phyloP scores from a whole-genome alignment of 306 rosid genomes.

The Ziziphus jujuba region DNA sequence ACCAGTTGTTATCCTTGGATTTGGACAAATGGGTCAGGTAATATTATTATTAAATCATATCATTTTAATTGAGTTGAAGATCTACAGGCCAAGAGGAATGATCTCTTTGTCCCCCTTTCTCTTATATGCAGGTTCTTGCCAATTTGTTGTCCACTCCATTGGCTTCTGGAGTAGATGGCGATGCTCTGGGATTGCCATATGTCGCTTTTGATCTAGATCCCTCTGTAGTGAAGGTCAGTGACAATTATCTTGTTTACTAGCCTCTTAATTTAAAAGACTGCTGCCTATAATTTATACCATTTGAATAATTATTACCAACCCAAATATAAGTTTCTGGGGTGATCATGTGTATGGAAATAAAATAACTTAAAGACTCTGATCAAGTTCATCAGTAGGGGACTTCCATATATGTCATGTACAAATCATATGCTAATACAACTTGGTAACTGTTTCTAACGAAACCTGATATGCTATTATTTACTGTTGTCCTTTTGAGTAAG shows the following conservation, averaged over 20 bases:
- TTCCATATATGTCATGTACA: too few species aligned
- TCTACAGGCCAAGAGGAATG: conserved; percentile 25
- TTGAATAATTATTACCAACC: not conserved
- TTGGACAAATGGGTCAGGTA: conserved; percentile 99
- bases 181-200: conserved; percentile 59
- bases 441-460: too few species aligned
- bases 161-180: conserved; percentile 70
- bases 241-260: not conserved
- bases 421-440: too few species aligned
- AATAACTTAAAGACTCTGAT: too few species aligned
- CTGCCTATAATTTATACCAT: not conserved
- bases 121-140: conserved; percentile 74
- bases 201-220: conserved; percentile 92
- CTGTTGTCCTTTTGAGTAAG: too few species aligned
- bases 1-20: conserved; percentile 92
- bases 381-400: too few species aligned
- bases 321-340: not conserved
- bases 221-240: conserved; percentile 78
- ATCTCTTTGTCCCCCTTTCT: conserved; percentile 3
- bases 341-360: too few species aligned
- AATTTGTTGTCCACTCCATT: conserved; percentile 82
- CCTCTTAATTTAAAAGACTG: conserved; percentile 7
- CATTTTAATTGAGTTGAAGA: conserved; percentile 15
- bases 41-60: conserved; percentile 21
- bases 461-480: too few species aligned